Conservation (phyloP, 1,139 yeast genomes). For the Blastobotrys capitulatus region DNA sequence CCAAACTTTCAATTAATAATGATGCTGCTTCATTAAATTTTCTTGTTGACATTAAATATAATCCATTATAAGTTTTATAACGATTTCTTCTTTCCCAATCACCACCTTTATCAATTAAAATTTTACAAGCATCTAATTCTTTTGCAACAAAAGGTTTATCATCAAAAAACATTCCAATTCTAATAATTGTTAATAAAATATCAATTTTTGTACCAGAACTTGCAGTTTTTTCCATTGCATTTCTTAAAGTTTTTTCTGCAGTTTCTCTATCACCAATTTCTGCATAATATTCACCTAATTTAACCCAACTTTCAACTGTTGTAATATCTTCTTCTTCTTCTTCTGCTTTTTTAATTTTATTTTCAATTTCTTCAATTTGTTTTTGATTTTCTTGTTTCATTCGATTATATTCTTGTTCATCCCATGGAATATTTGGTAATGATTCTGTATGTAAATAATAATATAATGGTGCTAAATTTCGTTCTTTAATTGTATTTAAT, state of each 20-base stretch:
- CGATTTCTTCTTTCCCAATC: slow-evolving; percentile 99
- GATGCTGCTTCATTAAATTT: slow-evolving; percentile 80
- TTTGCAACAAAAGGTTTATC: slow-evolving; percentile 68
- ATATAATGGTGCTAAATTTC: slow-evolving; percentile 82
- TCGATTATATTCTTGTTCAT: slow-evolving; percentile 48
- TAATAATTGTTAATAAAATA: slow-evolving; percentile 67
- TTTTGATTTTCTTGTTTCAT: slow-evolving; percentile 51
- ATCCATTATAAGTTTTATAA: slow-evolving; percentile 85
- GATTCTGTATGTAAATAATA: slow-evolving; percentile 55
- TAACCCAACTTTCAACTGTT: slow-evolving; percentile 66
- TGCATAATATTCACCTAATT: slow-evolving; percentile 85
- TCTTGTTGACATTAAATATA: slow-evolving; percentile 78
- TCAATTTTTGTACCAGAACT: slow-evolving; percentile 91
- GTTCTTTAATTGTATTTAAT: slow-evolving; percentile 48
- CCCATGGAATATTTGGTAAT: slow-evolving; percentile 43
- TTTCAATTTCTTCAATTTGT: slow-evolving; percentile 52
- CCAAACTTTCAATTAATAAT: slow-evolving; percentile 80
- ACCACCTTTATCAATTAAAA: slow-evolving; percentile 88
- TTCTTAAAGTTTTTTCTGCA: slow-evolving; percentile 66
- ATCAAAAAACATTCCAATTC: slow-evolving; percentile 82
- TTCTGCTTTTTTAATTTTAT: slow-evolving; percentile 65
- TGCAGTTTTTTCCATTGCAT: slow-evolving; percentile 75
- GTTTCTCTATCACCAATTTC: slow-evolving; percentile 72
- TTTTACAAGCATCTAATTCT: slow-evolving; percentile 67
- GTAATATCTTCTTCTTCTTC: slow-evolving; percentile 90